Base-by-base conservation (phyloP, 768 basidiomycete genomes). In the Hypholoma sublateritium region DNA sequence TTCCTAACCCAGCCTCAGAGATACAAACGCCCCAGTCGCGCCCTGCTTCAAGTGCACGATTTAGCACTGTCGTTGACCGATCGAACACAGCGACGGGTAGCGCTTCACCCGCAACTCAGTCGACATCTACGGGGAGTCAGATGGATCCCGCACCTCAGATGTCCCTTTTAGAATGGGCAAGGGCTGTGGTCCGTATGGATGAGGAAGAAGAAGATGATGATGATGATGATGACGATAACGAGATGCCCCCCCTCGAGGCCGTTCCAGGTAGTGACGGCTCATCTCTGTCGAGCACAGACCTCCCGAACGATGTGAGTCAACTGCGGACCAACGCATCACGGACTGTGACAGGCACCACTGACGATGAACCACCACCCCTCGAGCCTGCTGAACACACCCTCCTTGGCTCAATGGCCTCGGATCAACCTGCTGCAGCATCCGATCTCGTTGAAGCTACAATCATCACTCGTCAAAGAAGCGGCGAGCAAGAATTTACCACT, bases 61-160 rank as follows among this genome's bases (percentile, higher is more conserved):
- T 56, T 34, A 56, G 55, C 47, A 56, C 55, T 3, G 47, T 50
- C 14, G 55, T 56, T 19, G 39, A 50, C 25, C 45, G 55, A 46
- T 32, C 55, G 25, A 47, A 28, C 24, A 16, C 46, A 3, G 16
- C 22, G 35, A 24, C 17, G n/a, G 8, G 11, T 4, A 35, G 22
- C n/a, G 24, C 24, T 9, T 22, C 36, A 4, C 14, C 37, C 12
- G 25, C 21, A 5, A 25, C 19, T 11, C 2, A 28, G 4, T 28
- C 25, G 7, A 28, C 25, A 28, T 28, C 25, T 28, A 3, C 28
- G 28, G 28, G 28, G 28, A 9, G 28, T 32, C 28, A 32, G 5
- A 5, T 9, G 28, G 28, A 32, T 32, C 28, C 28, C 9, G 6
- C 5, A 17, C 43, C 43, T 44, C 17, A 7, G 9, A 22, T 17